Evolutionary conservation across 2,329 filamentous ascomycete species (phyloP).

Genomic region (Penicillium sp.): DNA sequence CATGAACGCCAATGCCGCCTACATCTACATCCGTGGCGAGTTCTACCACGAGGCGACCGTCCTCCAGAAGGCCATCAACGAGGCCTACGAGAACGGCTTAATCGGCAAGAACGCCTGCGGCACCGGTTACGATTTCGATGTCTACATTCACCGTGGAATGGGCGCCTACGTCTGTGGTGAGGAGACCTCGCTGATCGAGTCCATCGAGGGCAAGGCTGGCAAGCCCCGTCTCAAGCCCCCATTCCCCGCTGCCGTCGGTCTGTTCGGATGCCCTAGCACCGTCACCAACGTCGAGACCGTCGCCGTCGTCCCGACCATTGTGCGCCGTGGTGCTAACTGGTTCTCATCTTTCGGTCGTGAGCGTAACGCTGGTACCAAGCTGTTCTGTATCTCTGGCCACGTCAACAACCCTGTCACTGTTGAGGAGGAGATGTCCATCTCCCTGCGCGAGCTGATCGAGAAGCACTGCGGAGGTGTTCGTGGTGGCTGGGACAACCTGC

Average conservation of each 20-base stretch:
- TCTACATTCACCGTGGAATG: constrained; percentile 93
- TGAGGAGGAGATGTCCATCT: constrained; percentile 99
- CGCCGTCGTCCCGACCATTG: constrained; percentile 92
- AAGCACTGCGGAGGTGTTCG: constrained; percentile 96
- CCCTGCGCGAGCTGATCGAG: constrained; percentile 92
- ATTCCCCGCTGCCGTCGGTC: constrained; percentile 93
- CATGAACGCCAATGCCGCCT: constrained; percentile 98
- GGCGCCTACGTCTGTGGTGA: constrained; percentile 98
- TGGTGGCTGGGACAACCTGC: constrained; percentile 96
- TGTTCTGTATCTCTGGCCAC: constrained; percentile 96
- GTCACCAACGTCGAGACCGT: constrained; percentile 98
- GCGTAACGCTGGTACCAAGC: constrained; percentile 94
- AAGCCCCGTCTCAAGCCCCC: constrained; percentile 98
- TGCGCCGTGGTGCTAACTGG: constrained; percentile 87
- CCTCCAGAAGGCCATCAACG: constrained; percentile 92
- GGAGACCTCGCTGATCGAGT: constrained; percentile 97
- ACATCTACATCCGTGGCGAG: constrained; percentile 99
- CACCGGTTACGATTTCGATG: constrained; percentile 95
- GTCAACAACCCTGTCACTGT: constrained; percentile 99
- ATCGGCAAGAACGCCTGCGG: constrained; percentile 98
- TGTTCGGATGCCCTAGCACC: constrained; percentile 96
- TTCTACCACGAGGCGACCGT: constrained; percentile 95
- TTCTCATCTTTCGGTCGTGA: constrained; percentile 93
- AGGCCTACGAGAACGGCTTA: constrained; percentile 89
- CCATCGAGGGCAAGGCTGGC: constrained; percentile 95